Conservation (phyloP, 2,329 filamentous ascomycete species). For the Fusarium lyarnte region DNA sequence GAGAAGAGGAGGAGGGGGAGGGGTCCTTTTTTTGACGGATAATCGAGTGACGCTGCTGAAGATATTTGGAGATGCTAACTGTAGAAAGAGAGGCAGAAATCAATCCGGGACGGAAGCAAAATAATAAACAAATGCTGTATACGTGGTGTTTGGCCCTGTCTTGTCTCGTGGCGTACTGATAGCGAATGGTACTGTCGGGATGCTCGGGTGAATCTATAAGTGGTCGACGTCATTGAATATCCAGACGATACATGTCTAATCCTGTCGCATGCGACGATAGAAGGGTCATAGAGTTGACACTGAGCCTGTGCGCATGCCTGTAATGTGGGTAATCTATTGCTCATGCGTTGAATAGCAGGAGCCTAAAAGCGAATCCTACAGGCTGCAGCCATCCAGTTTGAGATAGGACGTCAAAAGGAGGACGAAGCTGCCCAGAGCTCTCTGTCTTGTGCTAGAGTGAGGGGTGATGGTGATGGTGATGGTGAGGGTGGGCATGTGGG, state of each 20-base stretch:
- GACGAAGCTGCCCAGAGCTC: slow-evolving; percentile 8
- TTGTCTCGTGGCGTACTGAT: slow-evolving; percentile 7
- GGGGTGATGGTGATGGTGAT: neutral
- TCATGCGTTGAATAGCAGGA: slow-evolving; percentile 9
- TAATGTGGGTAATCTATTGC: slow-evolving; percentile 24
- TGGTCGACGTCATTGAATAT: slow-evolving; percentile 38
- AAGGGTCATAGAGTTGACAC: slow-evolving; percentile 29
- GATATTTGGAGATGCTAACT: slow-evolving; percentile 5
- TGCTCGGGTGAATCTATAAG: slow-evolving; percentile 22
- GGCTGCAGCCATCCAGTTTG: slow-evolving; percentile 11
- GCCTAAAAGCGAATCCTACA: neutral
- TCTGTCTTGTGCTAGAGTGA: neutral
- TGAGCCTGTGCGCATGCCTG: neutral
- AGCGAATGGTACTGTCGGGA: slow-evolving; percentile 18
- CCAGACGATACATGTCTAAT: slow-evolving; percentile 20
- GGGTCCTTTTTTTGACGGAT: neutral
- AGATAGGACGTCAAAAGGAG: neutral
- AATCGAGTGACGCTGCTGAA: slow-evolving; percentile 8
- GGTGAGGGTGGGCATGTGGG: neutral
- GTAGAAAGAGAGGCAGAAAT: neutral
- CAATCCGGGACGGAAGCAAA: neutral
- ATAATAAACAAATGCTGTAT: slow-evolving; percentile 12
- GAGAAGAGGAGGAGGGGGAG: neutral
- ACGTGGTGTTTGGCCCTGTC: neutral
- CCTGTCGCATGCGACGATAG: slow-evolving; percentile 26